These are phyloP conservation scores for Pseudocercospora ulei DNA, from an alignment of 2,329 filamentous ascomycete genomes.

Conservation along the genomic window DNA sequence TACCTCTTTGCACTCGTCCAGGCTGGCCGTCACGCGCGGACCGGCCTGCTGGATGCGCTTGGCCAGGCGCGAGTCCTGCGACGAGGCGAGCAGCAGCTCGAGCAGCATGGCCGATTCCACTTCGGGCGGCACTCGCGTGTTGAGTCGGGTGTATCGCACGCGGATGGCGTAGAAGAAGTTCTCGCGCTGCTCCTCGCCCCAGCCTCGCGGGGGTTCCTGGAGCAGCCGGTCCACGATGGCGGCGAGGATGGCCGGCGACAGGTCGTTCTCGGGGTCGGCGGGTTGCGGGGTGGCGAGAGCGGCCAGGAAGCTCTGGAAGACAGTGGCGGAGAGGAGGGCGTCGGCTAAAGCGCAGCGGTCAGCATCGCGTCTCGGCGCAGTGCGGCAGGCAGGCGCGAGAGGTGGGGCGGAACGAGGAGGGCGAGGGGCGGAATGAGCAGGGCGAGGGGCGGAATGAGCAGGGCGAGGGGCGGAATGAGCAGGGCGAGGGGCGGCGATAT, in stretches of 20 bases:
- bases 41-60: conserved; percentile 64
- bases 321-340: conserved; percentile 77
- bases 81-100: conserved; percentile 53
- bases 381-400: conserved; percentile 8
- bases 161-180: conserved; percentile 57
- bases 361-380: conserved; percentile 15
- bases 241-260: conserved; percentile 62
- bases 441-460: conserved; percentile 4
- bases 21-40: conserved; percentile 61
- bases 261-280: conserved; percentile 54
- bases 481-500: no score
- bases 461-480: background rate
- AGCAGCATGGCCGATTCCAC: conserved; percentile 63
- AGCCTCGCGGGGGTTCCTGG: conserved; percentile 75
- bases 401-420: conserved; percentile 2
- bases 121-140: conserved; percentile 57
- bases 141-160: conserved; percentile 57
- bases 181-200: conserved; percentile 63
- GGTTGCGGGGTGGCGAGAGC: conserved; percentile 47
- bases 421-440: conserved; percentile 3
- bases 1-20: conserved; percentile 57
- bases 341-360: conserved; percentile 53
- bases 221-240: conserved; percentile 77
- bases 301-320: conserved; percentile 65
- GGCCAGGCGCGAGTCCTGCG: conserved; percentile 48